These are phyloP conservation scores for Coniochaeta sp. DNA, from an alignment of 2,329 filamentous ascomycete species.

Conservation along the genomic window DNA sequence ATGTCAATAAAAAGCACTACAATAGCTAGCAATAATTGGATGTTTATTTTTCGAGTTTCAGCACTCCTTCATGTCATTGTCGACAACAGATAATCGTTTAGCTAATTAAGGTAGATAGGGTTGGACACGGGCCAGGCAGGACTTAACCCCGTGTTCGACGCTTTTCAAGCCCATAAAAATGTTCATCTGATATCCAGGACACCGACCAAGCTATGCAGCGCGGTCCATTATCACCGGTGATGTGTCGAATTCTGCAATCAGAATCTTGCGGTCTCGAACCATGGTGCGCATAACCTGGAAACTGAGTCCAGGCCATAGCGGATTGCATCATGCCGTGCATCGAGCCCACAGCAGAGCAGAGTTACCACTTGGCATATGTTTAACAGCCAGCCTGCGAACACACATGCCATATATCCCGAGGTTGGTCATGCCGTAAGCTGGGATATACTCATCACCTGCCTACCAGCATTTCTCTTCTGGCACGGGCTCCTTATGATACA, in stretches of 20 bases:
- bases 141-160: background rate
- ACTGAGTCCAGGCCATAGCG: background rate
- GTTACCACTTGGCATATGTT: background rate
- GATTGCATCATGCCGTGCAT: background rate
- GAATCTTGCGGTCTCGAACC: background rate
- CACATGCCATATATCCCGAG: background rate
- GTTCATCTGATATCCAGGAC: background rate
- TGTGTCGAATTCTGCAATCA: background rate
- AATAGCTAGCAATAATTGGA: no score
- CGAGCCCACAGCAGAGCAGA: background rate
- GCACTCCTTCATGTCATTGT: background rate
- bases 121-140: no score
- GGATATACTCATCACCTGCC: background rate
- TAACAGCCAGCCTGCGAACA: background rate
- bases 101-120: no score
- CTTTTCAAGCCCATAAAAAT: background rate
- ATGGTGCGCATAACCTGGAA: background rate
- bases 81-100: no score
- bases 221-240: background rate
- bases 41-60: no score
- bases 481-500: background rate
- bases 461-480: background rate
- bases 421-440: background rate
- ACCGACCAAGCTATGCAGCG: background rate
- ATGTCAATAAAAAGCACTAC: no score